Evolutionary conservation across 2,329 filamentous ascomycete species (phyloP).

Genomic region (Cladosporium austrohemisphaericum): DNA sequence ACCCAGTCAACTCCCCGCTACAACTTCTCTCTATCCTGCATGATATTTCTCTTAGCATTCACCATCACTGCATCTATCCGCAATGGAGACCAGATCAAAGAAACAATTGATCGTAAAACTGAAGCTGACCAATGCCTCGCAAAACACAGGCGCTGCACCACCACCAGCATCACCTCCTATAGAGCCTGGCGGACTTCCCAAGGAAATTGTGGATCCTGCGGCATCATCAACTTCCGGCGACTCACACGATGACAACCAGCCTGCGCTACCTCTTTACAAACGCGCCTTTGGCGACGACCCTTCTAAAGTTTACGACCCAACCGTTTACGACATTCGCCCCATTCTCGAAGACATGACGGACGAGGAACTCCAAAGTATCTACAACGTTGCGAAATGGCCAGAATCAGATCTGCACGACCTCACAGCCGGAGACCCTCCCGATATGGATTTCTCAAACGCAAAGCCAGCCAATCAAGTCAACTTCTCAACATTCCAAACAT

Average conservation of each 20-base stretch:
- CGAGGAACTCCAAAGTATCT: conserved; percentile 83
- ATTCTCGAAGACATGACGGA: conserved; percentile 72
- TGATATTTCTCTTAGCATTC: background rate
- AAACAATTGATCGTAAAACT: background rate
- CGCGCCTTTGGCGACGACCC: conserved; percentile 85
- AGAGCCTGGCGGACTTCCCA: conserved; percentile 27
- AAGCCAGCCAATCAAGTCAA: conserved; percentile 94
- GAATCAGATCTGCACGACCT: conserved; percentile 74
- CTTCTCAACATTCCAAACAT: conserved; percentile 87
- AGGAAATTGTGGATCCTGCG: conserved; percentile 56
- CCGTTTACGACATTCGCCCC: conserved; percentile 85
- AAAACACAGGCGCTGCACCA: conserved; percentile 22
- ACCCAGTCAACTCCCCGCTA: background rate
- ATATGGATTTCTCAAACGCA: conserved; percentile 91
- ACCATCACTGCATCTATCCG: too few species aligned
- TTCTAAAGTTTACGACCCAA: conserved; percentile 84
- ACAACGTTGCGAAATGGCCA: conserved; percentile 81
- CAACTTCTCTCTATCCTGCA: background rate
- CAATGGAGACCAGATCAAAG: background rate
- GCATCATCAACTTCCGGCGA: conserved; percentile 54
- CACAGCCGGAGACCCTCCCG: conserved; percentile 83
- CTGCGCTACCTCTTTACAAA: conserved; percentile 68
- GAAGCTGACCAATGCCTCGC: conserved; percentile 17
- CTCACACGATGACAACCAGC: conserved; percentile 54
- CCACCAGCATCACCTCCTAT: conserved; percentile 32